These are phyloP conservation scores for Alloascoidea africana DNA, from an alignment of 805 yeast species.

Conservation along the genomic window DNA sequence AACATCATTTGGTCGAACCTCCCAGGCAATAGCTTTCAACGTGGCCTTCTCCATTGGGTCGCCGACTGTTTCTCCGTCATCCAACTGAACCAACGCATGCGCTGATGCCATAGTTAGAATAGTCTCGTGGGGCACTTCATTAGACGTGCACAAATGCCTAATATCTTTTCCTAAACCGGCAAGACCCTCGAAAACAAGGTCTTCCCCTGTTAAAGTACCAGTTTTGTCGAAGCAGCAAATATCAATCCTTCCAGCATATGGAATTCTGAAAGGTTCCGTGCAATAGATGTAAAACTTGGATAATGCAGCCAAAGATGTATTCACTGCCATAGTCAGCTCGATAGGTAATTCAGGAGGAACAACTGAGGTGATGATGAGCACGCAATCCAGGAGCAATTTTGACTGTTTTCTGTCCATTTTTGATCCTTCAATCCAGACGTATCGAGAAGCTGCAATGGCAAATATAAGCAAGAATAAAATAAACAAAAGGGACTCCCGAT, in stretches of 20 bases:
- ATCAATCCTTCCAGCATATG: conserved; percentile 94
- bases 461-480: conserved; percentile 79
- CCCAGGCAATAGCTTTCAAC: conserved; percentile 76
- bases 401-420: conserved; percentile 91
- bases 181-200: conserved; percentile 87
- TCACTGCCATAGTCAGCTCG: conserved; percentile 98
- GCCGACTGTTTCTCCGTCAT: conserved; percentile 96
- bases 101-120: conserved; percentile 78
- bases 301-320: conserved; percentile 76
- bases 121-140: conserved; percentile 57
- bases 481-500: conserved; percentile 85
- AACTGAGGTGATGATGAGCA: conserved; percentile 88
- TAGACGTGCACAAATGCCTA: conserved; percentile 34
- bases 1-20: conserved; percentile 59
- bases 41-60: conserved; percentile 99
- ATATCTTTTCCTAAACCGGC: conserved; percentile 59
- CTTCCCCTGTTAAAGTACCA: conserved; percentile 96
- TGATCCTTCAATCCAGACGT: conserved; percentile 97
- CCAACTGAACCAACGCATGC: conserved; percentile 87
- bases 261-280: conserved; percentile 97
- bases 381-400: conserved; percentile 87
- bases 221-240: conserved; percentile 98
- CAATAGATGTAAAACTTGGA: conserved; percentile 84
- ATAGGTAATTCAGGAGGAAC: conserved; percentile 98
- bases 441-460: conserved; percentile 93